Evolutionary conservation across 495 filamentous ascomycete genomes (phyloP).

Genomic region (Parachaetomium inaequale): DNA sequence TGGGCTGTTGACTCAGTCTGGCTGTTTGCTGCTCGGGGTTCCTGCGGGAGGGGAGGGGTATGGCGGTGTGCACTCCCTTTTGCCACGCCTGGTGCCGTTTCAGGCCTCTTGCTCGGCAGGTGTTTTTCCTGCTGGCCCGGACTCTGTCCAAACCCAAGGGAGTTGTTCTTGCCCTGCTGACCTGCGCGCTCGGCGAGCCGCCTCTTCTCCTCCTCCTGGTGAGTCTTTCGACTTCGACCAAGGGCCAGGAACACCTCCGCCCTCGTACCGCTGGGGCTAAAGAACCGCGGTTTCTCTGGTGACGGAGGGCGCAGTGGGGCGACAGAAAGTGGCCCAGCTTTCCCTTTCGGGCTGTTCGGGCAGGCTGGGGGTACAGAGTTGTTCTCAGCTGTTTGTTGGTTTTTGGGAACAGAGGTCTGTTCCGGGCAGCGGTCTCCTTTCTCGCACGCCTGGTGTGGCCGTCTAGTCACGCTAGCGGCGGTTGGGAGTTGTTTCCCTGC

Average conservation of each 20-base stretch:
- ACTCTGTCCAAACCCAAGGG: neutral
- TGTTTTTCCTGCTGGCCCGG: neutral
- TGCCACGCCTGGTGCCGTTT: neutral
- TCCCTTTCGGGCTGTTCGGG: neutral
- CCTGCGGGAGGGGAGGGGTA: neutral
- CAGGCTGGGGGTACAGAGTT: neutral
- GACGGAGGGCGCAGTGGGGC: neutral
- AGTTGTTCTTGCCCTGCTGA: constrained; percentile 9
- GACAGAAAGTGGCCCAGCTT: neutral
- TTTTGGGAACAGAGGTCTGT: neutral
- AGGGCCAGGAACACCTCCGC: neutral
- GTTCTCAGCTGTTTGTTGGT: neutral
- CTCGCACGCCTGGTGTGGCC: no score
- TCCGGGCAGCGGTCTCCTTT: neutral
- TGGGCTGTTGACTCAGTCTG: constrained; percentile 5
- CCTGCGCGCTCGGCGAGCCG: neutral
- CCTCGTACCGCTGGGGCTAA: neutral
- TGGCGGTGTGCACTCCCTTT: neutral
- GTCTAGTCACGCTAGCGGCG: neutral
- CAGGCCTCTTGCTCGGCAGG: neutral
- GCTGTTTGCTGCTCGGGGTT: neutral
- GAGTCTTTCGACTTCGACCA: constrained; percentile 7
- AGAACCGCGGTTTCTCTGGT: constrained; percentile 17
- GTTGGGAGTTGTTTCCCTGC: no score
- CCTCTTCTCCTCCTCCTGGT: constrained; percentile 16